phyloP scores from a whole-genome alignment of 2,329 filamentous ascomycete species.

The Xylaria arbuscula region DNA sequence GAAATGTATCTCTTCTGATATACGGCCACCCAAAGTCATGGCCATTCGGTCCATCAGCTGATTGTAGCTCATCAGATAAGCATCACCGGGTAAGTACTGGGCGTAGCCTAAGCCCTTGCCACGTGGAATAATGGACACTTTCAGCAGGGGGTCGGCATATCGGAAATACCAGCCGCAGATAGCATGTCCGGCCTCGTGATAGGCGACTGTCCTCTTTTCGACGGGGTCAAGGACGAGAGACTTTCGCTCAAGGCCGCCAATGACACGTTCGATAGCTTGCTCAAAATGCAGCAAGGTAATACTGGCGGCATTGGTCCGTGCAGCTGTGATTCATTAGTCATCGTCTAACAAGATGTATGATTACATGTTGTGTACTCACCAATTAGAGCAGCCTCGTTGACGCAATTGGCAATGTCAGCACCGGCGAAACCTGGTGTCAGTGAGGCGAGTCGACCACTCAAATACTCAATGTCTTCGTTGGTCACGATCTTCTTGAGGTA shows the following conservation, averaged over 20 bases:
- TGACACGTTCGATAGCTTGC: constrained; percentile 95
- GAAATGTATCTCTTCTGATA: constrained; percentile 97
- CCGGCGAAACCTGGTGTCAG: constrained; percentile 96
- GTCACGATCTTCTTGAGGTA: constrained; percentile 96
- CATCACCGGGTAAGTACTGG: constrained; percentile 95
- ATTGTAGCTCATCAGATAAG: constrained; percentile 93
- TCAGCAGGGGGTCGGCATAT: constrained; percentile 95
- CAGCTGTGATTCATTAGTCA: constrained; percentile 71
- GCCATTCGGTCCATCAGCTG: constrained; percentile 99
- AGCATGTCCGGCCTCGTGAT: constrained; percentile 97
- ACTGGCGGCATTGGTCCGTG: constrained; percentile 80
- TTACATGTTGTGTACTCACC: constrained; percentile 67
- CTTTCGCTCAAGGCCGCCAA: constrained; percentile 97
- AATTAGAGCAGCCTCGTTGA: constrained; percentile 96
- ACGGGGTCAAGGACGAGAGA: constrained; percentile 91
- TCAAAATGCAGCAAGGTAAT: constrained; percentile 95
- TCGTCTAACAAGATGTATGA: neutral
- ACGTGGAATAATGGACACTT: constrained; percentile 98
- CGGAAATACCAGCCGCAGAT: constrained; percentile 99
- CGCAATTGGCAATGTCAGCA: constrained; percentile 97
- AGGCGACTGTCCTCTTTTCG: constrained; percentile 96
- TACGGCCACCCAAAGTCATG: constrained; percentile 96
- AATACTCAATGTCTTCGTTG: constrained; percentile 85
- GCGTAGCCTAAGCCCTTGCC: constrained; percentile 95
- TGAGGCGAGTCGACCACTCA: constrained; percentile 89